Evolutionary conservation across 495 filamentous ascomycete species (phyloP), one percentile per base, ranked within the genome.

Genomic region (Neurospora intermedia): DNA sequence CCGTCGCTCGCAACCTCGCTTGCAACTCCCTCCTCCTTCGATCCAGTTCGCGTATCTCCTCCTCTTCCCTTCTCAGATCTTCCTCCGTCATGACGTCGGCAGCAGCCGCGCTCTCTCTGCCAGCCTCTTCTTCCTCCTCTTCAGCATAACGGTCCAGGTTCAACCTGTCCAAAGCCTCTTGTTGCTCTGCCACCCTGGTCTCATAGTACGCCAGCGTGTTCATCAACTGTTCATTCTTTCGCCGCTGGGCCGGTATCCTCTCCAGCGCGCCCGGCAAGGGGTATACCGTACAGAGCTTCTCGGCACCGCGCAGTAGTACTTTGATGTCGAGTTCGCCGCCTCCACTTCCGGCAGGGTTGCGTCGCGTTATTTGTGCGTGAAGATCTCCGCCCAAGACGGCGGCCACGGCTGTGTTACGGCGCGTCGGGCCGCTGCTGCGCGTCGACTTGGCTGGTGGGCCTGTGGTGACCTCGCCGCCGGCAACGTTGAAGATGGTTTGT

Each of bases 231-330:
- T 89, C 83, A 77, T 95, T 90, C 71, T 93, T 91, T 43, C 88
- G 84, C 43, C 94, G 89, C 69, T 94, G 86, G 20, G 83, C 85
- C 3, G 89, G 82, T 73, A 98, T 96, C 74, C 90, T 88, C 78
- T 97, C 93, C 6, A 87, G 79, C n/a, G 93, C 94, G 38, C 94
- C 95, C 3, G 91, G 86, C 54, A 98, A 86, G 74, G 87, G 93
- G 87, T 98, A 99, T 43, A 97, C 94, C 69, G 85, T 86, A 77
- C 93, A 94, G 38, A 99, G 85, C 82, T 94, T 97, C 84, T 98
- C 94, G 4, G 94, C 96, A 2, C 96, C 95, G 71, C 88, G 87
- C 20, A 99, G 85, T 43, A 99, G 81, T 5, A 96, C 85, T 78
- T 97, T 92, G 31, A 98, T 90, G 81, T 98, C 93, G 8, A 98